Evolutionary conservation across 176 grass and related monocot species (phyloP), one percentile per base, ranked within the genome.

Genomic region (Bromus sterilis): DNA sequence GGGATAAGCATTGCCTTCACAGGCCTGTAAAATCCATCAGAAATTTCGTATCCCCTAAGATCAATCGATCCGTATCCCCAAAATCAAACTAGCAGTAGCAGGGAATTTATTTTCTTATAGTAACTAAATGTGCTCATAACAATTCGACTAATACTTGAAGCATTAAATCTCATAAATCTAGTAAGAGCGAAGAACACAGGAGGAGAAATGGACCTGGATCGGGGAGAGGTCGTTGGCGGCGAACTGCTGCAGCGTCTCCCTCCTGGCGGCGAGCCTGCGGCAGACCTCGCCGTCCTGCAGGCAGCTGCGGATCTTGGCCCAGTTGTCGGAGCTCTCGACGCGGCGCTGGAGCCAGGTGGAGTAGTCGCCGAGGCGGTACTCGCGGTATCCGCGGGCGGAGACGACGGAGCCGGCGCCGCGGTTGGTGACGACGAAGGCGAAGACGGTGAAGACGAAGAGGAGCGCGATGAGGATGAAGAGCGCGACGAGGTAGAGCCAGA

Each of bases 391-490:
- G 6, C 92, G 63, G 0, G 73, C 87, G 14, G 87, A 99, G 35
- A 89, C 85, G 60, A 59, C 85, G 70, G 90, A 80, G 0, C 96
- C 91, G 46, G 76, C 91, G 72, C 91, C 93, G 43, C 77, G 87
- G 67, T 95, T 99, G 63, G 93, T 99, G 79, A 93, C 89, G 66
- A 90, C 89, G 80, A 99, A 95, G 15, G 96, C 82, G 82, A 99
- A 95, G 72, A 86, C 40, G 53, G 96, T 91, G 85, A 99, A 95
- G 41, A 77, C 79, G 39, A 95, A 84, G 34, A 98, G 83, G 29
- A 88, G 82, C 6, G 88, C 59, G 55, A 98, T 93, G 88, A 98
- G 90, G 53, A 95, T 3, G 86, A 98, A 95, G 61, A 98, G 91
- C 53, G 85, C 90, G 59, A 95, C 58, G 71, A 98, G 96, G 84